Conservation (phyloP, 1,284 basidiomycete genomes). For the Volvariella surrecta region DNA sequence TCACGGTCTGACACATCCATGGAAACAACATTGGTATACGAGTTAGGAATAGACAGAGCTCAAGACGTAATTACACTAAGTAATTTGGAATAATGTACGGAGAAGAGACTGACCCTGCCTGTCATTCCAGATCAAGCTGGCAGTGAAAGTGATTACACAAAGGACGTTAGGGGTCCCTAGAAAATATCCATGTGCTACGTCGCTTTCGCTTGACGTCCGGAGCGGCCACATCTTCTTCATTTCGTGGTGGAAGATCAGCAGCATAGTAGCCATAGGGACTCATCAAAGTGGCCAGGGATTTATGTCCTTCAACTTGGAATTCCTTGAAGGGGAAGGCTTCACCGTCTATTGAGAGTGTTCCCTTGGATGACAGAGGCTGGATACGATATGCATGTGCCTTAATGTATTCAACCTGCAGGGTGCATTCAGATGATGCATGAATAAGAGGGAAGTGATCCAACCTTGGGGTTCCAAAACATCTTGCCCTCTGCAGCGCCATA, state of each 20-base stretch:
- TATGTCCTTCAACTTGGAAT: constrained; percentile 80
- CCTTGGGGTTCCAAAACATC: constrained; percentile 58
- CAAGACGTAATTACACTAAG: too few relatives aligned
- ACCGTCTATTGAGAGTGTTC: constrained; percentile 70
- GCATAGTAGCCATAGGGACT: constrained; percentile 65
- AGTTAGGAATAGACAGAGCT: too few relatives aligned
- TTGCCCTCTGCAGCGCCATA: constrained; percentile 64
- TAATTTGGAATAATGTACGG: too few relatives aligned
- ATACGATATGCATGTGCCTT: constrained; percentile 74
- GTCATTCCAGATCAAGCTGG: constrained; percentile 36
- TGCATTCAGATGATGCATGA: constrained; percentile 2
- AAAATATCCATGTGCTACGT: background rate
- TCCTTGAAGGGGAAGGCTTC: constrained; percentile 75
- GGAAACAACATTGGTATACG: too few relatives aligned
- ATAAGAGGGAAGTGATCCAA: constrained; percentile 21
- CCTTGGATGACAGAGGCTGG: constrained; percentile 50
- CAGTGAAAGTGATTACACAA: constrained; percentile 22
- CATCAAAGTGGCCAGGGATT: constrained; percentile 60
- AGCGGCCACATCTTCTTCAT: constrained; percentile 3
- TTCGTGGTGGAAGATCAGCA: constrained; percentile 35
- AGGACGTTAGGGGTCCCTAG: background rate
- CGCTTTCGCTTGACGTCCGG: background rate
- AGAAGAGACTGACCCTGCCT: too few relatives aligned
- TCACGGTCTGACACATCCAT: too few relatives aligned
- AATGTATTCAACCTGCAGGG: constrained; percentile 64